phyloP scores from a whole-genome alignment of 1,139 yeast species.

The Pichia sp. region DNA sequence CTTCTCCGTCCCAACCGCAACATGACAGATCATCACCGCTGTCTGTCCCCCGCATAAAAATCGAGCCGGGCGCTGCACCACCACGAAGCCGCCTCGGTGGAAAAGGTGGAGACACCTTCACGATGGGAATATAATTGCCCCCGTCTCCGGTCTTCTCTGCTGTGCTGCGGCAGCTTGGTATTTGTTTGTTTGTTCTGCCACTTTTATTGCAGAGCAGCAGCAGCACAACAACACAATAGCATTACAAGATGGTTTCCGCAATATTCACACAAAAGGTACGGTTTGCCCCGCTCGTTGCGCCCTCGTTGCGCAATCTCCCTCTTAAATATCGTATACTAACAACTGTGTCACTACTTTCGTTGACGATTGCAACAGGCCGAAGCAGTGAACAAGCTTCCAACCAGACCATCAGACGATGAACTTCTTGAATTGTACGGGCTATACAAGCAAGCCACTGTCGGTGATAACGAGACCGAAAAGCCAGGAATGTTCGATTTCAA shows the following conservation, averaged over 20 bases:
- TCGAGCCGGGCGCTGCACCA: not conserved
- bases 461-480: constrained; percentile 82
- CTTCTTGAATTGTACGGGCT: constrained; percentile 79
- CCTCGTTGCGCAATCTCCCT: not conserved
- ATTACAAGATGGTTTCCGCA: constrained; percentile 45
- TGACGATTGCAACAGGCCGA: constrained; percentile 54
- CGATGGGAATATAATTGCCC: not conserved
- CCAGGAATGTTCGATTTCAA: constrained; percentile 88
- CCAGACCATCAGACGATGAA: constrained; percentile 84
- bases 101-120: not conserved
- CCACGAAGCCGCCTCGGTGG: not conserved
- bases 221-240: too few relatives aligned
- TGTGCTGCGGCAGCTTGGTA: too few relatives aligned
- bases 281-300: constrained; percentile 18
- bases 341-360: not conserved
- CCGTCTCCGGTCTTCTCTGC: too few relatives aligned
- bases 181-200: too few relatives aligned
- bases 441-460: constrained; percentile 95
- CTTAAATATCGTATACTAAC: not conserved
- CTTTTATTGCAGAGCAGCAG: too few relatives aligned
- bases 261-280: constrained; percentile 53
- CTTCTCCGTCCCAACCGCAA: not conserved
- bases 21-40: not conserved
- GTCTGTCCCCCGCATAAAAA: not conserved
- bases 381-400: constrained; percentile 69